Evolutionary conservation across 257 asterid genomes (phyloP).

Genomic region (Parsonsia alboflavescens): DNA sequence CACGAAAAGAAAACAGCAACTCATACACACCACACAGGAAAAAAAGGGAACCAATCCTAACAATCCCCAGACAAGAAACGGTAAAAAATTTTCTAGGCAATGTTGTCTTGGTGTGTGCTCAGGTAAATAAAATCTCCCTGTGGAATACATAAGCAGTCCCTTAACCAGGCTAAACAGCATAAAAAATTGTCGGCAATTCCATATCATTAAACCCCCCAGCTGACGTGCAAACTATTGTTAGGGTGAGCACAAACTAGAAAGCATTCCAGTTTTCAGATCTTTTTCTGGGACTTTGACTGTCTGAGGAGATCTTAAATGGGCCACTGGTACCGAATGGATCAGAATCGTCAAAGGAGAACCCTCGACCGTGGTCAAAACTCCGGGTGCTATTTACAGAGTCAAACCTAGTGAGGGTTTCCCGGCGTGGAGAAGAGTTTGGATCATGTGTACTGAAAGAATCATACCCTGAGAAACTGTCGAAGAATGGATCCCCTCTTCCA

Average conservation of each 20-base stretch:
- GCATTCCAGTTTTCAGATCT: conserved; percentile 44
- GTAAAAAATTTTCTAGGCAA: not conserved
- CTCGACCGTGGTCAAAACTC: conserved; percentile 56
- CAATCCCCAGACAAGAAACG: not conserved
- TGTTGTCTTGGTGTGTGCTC: not conserved
- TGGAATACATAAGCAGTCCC: not conserved
- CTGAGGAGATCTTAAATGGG: conserved; percentile 82
- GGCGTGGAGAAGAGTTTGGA: conserved; percentile 47
- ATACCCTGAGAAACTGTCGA: conserved; percentile 67
- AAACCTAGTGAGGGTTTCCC: conserved; percentile 61
- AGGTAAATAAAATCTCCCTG: not conserved
- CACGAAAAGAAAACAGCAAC: not conserved
- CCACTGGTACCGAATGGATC: conserved; percentile 91
- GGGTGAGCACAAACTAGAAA: conserved; percentile 25
- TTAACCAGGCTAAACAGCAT: not conserved
- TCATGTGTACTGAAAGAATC: conserved; percentile 68
- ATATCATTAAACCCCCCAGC: not conserved
- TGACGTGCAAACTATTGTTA: not conserved
- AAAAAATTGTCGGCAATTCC: not conserved
- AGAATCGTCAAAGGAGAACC: conserved; percentile 73
- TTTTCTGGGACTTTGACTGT: conserved; percentile 40
- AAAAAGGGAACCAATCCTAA: not conserved
- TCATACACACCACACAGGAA: not conserved
- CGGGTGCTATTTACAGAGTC: conserved; percentile 73
- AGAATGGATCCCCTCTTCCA: conserved; percentile 56